A percentile compares a stretch with the other conserved stretches of the same genome.
phyloP scores from a whole-genome alignment of 257 asterid species.

The Plantago elongata region DNA sequence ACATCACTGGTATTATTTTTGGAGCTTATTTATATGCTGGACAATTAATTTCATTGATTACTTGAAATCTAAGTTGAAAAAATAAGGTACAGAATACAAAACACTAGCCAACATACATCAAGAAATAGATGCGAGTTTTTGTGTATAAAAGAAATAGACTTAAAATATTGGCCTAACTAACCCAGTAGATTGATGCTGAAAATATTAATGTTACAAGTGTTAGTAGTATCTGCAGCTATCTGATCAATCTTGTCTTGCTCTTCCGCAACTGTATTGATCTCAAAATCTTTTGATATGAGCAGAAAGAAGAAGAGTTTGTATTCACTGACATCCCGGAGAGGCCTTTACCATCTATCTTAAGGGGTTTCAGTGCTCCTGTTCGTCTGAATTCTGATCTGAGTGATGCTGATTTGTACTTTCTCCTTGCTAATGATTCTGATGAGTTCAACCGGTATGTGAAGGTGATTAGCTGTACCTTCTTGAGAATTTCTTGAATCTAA shows the following conservation, averaged over 20 bases:
- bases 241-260: neutral
- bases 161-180: no score
- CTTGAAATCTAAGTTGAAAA: no score
- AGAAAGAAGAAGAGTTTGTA: slow-evolving; percentile 77
- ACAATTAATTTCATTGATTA: no score
- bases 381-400: slow-evolving; percentile 71
- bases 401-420: slow-evolving; percentile 60
- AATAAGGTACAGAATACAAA: no score
- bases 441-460: slow-evolving; percentile 73
- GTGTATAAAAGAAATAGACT: no score
- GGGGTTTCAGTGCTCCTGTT: slow-evolving; percentile 88
- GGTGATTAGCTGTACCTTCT: neutral
- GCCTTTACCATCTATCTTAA: slow-evolving; percentile 64
- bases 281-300: slow-evolving; percentile 21
- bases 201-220: neutral
- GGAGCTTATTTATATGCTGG: no score
- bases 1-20: no score
- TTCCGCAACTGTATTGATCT: slow-evolving; percentile 9
- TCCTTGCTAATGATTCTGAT: slow-evolving; percentile 78
- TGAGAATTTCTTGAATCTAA: neutral
- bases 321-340: slow-evolving; percentile 49
- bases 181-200: neutral
- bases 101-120: no score
- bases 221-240: neutral
- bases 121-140: no score